Percentiles rank a stretch among this genome's conserved stretches.
phyloP scores from a whole-genome alignment of 148 eudicot genomes.

The Heliosperma pusillum region DNA sequence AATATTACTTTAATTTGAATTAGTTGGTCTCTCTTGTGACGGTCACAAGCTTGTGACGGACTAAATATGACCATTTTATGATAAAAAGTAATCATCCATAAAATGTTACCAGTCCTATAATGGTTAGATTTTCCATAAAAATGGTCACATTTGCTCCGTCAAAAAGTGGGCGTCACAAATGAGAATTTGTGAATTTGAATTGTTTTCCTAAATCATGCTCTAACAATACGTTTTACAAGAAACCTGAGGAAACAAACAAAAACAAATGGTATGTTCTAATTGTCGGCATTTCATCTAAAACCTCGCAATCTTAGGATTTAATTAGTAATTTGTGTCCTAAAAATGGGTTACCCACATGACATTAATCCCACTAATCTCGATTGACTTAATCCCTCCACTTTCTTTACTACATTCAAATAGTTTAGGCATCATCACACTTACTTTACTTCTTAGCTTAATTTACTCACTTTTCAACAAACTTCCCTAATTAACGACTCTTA shows the following conservation, averaged over 20 bases:
- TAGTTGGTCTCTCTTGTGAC: too few species aligned
- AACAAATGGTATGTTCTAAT: neutral
- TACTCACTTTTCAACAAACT: neutral
- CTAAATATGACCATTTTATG: too few species aligned
- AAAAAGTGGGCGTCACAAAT: too few species aligned
- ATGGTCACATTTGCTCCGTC: too few species aligned
- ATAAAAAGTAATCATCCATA: too few species aligned
- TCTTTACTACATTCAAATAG: neutral
- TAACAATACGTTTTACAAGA: too few species aligned
- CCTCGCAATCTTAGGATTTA: neutral
- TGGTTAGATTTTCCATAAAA: too few species aligned
- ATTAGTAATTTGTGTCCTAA: neutral
- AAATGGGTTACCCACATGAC: neutral
- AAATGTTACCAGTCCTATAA: too few species aligned
- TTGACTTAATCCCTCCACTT: constrained; percentile 22
- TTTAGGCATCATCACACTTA: neutral
- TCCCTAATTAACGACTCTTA: neutral
- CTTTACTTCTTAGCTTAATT: neutral
- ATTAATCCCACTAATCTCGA: constrained; percentile 2
- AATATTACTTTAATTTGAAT: neutral
- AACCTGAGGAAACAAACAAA: neutral
- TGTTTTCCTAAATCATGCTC: too few species aligned
- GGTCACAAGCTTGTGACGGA: too few species aligned
- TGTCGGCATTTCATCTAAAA: neutral
- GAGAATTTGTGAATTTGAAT: too few species aligned